Percentiles rank a stretch among this genome's conserved stretches.
These are phyloP conservation scores for Talaromyces amestolkiae DNA, from an alignment of 2,329 filamentous ascomycete species.

Conservation along the genomic window DNA sequence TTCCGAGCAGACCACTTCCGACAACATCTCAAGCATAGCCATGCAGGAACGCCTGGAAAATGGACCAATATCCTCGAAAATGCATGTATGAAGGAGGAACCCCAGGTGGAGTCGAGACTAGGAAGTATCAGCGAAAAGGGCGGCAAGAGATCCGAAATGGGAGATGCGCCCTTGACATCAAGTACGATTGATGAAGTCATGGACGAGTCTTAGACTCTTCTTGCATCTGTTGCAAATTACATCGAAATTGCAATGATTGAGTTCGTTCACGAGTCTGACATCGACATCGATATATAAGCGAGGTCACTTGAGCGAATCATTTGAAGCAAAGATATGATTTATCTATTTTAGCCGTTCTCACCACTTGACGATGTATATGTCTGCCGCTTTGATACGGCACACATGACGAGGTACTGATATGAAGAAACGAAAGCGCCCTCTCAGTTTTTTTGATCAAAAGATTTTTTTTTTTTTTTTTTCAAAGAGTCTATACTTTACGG, in stretches of 20 bases:
- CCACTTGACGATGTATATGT: not conserved
- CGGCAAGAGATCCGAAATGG: conserved; percentile 14
- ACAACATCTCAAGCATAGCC: conserved; percentile 96
- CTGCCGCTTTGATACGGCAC: not conserved
- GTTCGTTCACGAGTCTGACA: not conserved
- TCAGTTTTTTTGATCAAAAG: not conserved
- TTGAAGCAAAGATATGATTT: not conserved
- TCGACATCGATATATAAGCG: not conserved
- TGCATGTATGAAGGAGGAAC: conserved; percentile 90
- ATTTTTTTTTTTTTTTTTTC: not conserved
- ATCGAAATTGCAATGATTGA: not conserved
- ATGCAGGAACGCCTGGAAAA: conserved; percentile 92
- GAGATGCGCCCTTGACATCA: conserved; percentile 18
- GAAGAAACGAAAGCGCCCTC: not conserved
- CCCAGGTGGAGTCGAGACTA: conserved; percentile 31
- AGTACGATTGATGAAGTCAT: conserved; percentile 25
- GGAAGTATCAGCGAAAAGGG: conserved; percentile 27
- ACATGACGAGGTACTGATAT: not conserved
- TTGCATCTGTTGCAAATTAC: not conserved
- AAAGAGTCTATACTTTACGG: not conserved
- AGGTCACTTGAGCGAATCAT: not conserved
- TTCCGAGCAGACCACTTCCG: conserved; percentile 96
- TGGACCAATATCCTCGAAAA: conserved; percentile 99
- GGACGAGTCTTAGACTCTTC: conserved; percentile 21
- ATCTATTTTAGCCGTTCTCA: not conserved